phyloP scores from a whole-genome alignment of 192 early-diverging fungal genomes.

The Backusella liffmaniae region DNA sequence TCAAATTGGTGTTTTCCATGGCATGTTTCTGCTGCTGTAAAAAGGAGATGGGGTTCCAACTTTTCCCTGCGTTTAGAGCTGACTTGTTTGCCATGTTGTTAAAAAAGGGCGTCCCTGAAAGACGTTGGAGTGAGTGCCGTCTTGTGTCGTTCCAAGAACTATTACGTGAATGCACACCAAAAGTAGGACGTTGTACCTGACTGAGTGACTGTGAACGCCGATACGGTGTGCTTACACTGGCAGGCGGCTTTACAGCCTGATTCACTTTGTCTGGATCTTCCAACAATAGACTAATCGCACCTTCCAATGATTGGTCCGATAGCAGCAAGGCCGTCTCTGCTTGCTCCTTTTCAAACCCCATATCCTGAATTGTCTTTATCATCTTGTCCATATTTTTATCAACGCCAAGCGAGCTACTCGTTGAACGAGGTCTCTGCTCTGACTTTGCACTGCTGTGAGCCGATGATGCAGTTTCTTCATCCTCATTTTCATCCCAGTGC shows the following conservation, averaged over 20 bases:
- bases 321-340: constrained; percentile 61
- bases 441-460: neutral
- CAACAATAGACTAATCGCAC: constrained; percentile 54
- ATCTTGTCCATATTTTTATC: constrained; percentile 14
- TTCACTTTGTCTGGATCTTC: constrained; percentile 54
- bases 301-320: constrained; percentile 53
- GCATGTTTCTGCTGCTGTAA: constrained; percentile 53
- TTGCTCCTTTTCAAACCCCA: constrained; percentile 65
- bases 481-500: neutral
- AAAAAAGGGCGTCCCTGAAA: neutral
- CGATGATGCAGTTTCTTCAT: neutral
- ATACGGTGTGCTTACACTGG: constrained; percentile 2
- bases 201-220: constrained; percentile 16
- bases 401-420: neutral
- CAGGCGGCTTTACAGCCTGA: neutral
- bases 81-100: neutral
- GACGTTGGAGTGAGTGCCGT: constrained; percentile 13
- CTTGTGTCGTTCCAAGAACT: constrained; percentile 1
- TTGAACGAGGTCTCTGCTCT: neutral
- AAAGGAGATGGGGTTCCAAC: constrained; percentile 53
- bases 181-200: constrained; percentile 3
- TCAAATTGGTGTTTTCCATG: constrained; percentile 43
- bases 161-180: constrained; percentile 13
- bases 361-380: constrained; percentile 56
- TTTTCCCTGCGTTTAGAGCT: constrained; percentile 1